Percentiles rank a stretch among this genome's conserved stretches.
phyloP scores from a whole-genome alignment of 805 yeast genomes.

The Starmerella lactis-condensi region DNA sequence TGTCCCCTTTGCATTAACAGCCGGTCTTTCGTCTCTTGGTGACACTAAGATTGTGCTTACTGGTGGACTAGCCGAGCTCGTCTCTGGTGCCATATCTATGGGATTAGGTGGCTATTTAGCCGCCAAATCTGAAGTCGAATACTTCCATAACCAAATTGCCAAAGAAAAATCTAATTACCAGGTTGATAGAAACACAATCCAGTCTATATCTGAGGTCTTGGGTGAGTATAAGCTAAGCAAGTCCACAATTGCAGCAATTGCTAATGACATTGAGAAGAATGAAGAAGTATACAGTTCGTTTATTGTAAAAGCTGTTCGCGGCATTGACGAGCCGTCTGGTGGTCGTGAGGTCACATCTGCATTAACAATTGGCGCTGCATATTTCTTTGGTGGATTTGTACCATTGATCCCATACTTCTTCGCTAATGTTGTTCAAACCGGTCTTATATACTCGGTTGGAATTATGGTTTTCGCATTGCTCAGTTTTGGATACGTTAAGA shows the following conservation, averaged over 20 bases:
- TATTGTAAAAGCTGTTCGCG: slow-evolving; percentile 71
- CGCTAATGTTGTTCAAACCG: slow-evolving; percentile 52
- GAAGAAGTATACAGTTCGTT: slow-evolving; percentile 73
- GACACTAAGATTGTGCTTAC: slow-evolving; percentile 79
- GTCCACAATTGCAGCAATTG: slow-evolving; percentile 52
- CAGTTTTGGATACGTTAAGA: slow-evolving; percentile 70
- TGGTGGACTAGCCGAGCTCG: slow-evolving; percentile 95
- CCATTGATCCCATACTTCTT: slow-evolving; percentile 87
- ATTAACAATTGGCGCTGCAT: slow-evolving; percentile 71
- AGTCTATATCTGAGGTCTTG: slow-evolving; percentile 62
- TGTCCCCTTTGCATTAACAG: slow-evolving; percentile 96
- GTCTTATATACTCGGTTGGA: slow-evolving; percentile 52
- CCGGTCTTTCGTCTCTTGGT: slow-evolving; percentile 83
- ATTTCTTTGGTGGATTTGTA: slow-evolving; percentile 80
- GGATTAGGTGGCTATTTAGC: slow-evolving; percentile 94
- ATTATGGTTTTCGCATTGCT: slow-evolving; percentile 77
- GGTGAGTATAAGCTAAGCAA: slow-evolving; percentile 50
- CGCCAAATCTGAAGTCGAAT: slow-evolving; percentile 57
- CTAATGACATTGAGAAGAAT: slow-evolving; percentile 56
- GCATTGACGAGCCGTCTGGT: slow-evolving; percentile 89
- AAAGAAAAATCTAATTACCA: slow-evolving; percentile 18
- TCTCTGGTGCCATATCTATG: slow-evolving; percentile 94
- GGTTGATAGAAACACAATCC: slow-evolving; percentile 26
- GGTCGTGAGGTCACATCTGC: slow-evolving; percentile 80
- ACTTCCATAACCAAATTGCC: slow-evolving; percentile 17